These are phyloP conservation scores for Naumovozyma castellii DNA, from an alignment of 805 yeast species.

Conservation along the genomic window DNA sequence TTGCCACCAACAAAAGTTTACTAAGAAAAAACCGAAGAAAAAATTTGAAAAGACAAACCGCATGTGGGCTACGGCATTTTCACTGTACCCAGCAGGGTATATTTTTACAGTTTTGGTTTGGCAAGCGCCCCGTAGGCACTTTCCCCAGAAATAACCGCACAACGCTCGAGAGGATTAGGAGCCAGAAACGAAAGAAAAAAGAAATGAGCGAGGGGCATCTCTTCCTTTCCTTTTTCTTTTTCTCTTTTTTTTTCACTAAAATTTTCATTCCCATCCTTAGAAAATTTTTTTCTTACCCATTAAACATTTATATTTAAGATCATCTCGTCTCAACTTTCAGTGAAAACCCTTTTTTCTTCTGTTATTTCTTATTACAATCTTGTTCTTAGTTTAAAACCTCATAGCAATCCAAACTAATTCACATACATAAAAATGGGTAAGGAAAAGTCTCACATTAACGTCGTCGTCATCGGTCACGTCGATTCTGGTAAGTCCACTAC, in stretches of 20 bases:
- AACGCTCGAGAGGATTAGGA: neutral
- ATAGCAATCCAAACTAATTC: slow-evolving; percentile 10
- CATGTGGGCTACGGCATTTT: neutral
- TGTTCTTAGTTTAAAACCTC: slow-evolving; percentile 1
- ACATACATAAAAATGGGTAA: slow-evolving; percentile 51
- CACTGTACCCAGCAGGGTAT: too few relatives aligned
- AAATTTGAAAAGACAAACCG: too few relatives aligned
- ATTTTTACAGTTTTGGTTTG: too few relatives aligned
- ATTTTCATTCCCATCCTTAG: neutral
- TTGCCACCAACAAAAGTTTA: too few relatives aligned
- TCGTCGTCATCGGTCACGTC: slow-evolving; percentile 99
- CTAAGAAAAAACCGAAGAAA: too few relatives aligned
- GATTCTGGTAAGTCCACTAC: slow-evolving; percentile 98
- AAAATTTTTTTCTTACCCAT: neutral
- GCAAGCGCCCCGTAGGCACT: too few relatives aligned
- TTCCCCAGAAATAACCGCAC: neutral
- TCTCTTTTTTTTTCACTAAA: neutral
- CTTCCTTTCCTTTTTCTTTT: neutral
- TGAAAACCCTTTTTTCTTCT: slow-evolving; percentile 1
- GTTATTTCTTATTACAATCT: neutral
- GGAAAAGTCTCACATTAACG: slow-evolving; percentile 97
- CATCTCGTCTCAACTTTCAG: neutral
- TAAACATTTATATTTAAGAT: neutral
- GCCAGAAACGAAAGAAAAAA: neutral
- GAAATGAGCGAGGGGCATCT: neutral